Conservation (phyloP, 2,329 filamentous ascomycete species). For the Penicillium palitans region DNA sequence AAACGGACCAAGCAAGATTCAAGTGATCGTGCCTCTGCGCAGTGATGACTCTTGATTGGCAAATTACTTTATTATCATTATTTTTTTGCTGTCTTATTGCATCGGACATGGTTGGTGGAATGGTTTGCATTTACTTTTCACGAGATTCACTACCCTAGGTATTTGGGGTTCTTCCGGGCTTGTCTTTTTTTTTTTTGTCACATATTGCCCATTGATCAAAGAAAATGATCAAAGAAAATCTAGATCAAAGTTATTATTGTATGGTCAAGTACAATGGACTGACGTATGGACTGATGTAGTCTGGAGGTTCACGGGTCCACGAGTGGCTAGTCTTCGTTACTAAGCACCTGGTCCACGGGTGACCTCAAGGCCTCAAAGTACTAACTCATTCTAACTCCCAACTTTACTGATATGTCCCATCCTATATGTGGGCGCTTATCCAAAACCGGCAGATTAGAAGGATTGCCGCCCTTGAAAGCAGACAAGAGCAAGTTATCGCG, state of each 20-base stretch:
- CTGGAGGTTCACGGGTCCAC: too few species aligned
- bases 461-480: too few species aligned
- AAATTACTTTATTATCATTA: background rate
- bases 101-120: constrained; percentile 16
- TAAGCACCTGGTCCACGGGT: too few species aligned
- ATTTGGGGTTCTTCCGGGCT: constrained; percentile 15
- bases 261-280: background rate
- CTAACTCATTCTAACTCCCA: too few species aligned
- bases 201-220: constrained; percentile 16
- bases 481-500: too few species aligned
- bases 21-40: constrained; percentile 15
- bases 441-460: too few species aligned
- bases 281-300: background rate
- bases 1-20: constrained; percentile 41
- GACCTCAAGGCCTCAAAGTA: too few species aligned
- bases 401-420: too few species aligned
- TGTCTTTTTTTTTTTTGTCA: constrained; percentile 16
- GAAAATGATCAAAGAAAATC: background rate
- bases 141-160: constrained; percentile 9
- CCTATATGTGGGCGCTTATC: too few species aligned
- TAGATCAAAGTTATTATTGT: constrained; percentile 4
- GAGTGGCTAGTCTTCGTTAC: too few species aligned
- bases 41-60: background rate
- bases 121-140: constrained; percentile 20
- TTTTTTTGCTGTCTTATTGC: constrained; percentile 5